Percentiles rank a stretch among this genome's conserved stretches.
phyloP scores from a whole-genome alignment of 225 moss, liverwort and hornwort species.

The Takakia lepidozioides region DNA sequence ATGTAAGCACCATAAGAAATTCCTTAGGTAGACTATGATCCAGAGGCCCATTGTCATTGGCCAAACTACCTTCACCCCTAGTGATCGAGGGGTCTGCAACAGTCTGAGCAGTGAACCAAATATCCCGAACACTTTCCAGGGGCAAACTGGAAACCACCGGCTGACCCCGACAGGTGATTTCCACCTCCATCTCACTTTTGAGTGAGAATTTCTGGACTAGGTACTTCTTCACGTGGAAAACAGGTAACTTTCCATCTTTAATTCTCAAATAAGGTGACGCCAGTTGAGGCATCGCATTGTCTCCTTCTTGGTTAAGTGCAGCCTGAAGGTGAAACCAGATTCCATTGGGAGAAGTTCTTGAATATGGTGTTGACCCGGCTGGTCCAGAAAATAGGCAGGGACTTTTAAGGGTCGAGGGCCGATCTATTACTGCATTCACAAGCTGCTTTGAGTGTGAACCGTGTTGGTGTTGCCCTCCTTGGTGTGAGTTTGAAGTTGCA shows the following conservation, averaged over 20 bases:
- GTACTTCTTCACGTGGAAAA: slow-evolving; percentile 82
- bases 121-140: slow-evolving; percentile 87
- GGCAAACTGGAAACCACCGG: slow-evolving; percentile 97
- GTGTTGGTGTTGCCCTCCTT: slow-evolving; percentile 21
- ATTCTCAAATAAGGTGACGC: slow-evolving; percentile 74
- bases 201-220: slow-evolving; percentile 68
- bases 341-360: slow-evolving; percentile 33
- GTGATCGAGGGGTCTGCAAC: slow-evolving; percentile 43
- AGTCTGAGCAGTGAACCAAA: slow-evolving; percentile 86
- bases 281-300: slow-evolving; percentile 74
- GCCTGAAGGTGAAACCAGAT: slow-evolving; percentile 97
- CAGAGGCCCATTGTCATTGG: slow-evolving; percentile 38
- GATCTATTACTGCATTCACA: slow-evolving; percentile 48
- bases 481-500: slow-evolving; percentile 15
- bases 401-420: slow-evolving; percentile 49
- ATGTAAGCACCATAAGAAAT: slow-evolving; percentile 92
- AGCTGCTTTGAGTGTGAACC: slow-evolving; percentile 31
- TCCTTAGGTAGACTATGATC: slow-evolving; percentile 66
- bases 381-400: slow-evolving; percentile 21
- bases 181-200: slow-evolving; percentile 64
- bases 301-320: slow-evolving; percentile 50
- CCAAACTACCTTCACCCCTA: slow-evolving; percentile 41
- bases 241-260: slow-evolving; percentile 87
- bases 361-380: slow-evolving; percentile 30
- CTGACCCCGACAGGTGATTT: slow-evolving; percentile 95